These are phyloP conservation scores for Parastagonospora avenae DNA, from an alignment of 2,329 filamentous ascomycete genomes.

Conservation along the genomic window DNA sequence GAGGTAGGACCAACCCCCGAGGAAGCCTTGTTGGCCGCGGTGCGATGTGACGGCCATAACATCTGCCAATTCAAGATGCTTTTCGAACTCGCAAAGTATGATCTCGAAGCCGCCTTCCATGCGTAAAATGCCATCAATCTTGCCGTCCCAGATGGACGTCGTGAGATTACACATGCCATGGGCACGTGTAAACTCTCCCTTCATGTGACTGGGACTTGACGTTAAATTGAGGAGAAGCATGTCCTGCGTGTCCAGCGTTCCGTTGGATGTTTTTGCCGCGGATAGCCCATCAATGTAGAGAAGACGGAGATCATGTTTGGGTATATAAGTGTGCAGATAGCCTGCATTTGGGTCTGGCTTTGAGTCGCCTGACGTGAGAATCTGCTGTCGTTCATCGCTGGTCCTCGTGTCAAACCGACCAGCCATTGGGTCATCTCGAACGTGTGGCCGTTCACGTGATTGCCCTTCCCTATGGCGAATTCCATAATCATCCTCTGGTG, in stretches of 20 bases:
- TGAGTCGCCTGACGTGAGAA: neutral
- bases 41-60: constrained; percentile 12
- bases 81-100: constrained; percentile 68
- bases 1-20: constrained; percentile 41
- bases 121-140: constrained; percentile 67
- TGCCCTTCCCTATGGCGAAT: neutral
- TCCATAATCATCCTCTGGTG: neutral
- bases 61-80: constrained; percentile 36
- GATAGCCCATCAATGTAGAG: constrained; percentile 74
- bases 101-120: constrained; percentile 75
- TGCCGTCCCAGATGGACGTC: constrained; percentile 53
- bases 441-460: too few species aligned
- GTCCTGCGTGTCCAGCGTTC: constrained; percentile 72
- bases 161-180: constrained; percentile 61
- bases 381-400: neutral
- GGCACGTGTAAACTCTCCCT: constrained; percentile 59
- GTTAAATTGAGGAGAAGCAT: constrained; percentile 58
- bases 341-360: constrained; percentile 44
- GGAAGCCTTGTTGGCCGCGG: neutral
- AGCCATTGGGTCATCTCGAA: too few species aligned
- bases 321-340: constrained; percentile 70
- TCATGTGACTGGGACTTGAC: constrained; percentile 29
- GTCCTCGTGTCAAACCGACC: too few species aligned
- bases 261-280: constrained; percentile 68
- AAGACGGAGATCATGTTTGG: constrained; percentile 62